These are phyloP conservation scores for Casaregolazyma suthepensis DNA, from an alignment of 1,139 yeast species.

Conservation along the genomic window DNA sequence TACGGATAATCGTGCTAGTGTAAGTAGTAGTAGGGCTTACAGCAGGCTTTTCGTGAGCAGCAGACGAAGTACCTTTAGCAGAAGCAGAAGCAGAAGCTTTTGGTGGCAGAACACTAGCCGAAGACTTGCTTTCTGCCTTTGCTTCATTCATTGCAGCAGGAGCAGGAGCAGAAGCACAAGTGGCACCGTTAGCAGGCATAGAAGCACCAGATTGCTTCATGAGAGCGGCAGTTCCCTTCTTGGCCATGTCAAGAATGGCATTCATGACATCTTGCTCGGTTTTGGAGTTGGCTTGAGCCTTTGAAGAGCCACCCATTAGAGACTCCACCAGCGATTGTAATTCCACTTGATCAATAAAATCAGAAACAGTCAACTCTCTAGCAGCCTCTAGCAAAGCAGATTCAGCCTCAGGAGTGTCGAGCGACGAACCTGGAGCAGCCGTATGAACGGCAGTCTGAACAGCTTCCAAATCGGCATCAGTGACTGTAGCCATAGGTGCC, in stretches of 20 bases:
- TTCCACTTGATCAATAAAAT: background rate
- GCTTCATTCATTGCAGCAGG: background rate
- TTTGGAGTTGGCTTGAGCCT: background rate
- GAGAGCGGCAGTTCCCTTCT: background rate
- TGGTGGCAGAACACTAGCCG: background rate
- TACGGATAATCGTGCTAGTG: background rate
- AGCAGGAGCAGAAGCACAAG: conserved; percentile 4
- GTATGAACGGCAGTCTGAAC: background rate
- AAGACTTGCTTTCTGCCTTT: background rate
- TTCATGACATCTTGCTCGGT: background rate
- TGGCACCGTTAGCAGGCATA: background rate
- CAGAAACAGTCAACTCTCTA: background rate
- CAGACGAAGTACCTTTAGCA: no score
- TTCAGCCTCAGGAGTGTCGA: background rate
- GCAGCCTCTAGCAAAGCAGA: background rate
- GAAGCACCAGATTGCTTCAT: background rate
- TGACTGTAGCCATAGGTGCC: background rate
- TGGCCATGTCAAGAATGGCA: background rate
- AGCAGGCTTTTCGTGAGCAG: no score
- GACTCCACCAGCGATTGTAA: background rate
- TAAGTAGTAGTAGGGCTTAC: background rate
- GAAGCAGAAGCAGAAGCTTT: no score
- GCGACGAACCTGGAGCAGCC: background rate
- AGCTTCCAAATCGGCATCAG: background rate
- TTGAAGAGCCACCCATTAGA: background rate